These are phyloP conservation scores for Zygoascus flipseniorum DNA, from an alignment of 805 yeast species.

Conservation along the genomic window DNA sequence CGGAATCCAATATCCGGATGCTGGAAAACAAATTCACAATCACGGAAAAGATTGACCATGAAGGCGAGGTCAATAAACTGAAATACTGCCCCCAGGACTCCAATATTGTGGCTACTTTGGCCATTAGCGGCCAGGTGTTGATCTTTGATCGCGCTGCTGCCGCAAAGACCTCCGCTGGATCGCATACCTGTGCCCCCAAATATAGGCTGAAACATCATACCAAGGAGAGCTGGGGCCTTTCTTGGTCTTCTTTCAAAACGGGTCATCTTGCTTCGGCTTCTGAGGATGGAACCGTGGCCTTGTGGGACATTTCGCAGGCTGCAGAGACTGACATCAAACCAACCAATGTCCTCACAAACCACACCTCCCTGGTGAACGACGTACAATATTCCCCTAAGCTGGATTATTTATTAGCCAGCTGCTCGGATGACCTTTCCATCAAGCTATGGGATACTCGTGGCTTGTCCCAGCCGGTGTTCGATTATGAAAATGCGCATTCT, in stretches of 20 bases:
- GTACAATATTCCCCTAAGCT: conserved; percentile 45
- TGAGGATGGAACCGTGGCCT: conserved; percentile 59
- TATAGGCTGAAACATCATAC: conserved; percentile 35
- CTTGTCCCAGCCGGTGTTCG: conserved; percentile 31
- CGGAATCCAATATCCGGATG: not conserved
- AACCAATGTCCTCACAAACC: conserved; percentile 35
- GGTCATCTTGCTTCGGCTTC: conserved; percentile 56
- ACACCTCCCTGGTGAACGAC: conserved; percentile 56
- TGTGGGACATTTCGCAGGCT: conserved; percentile 52
- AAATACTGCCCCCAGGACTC: conserved; percentile 43
- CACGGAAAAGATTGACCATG: conserved; percentile 48
- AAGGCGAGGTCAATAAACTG: conserved; percentile 59
- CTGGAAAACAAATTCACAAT: conserved; percentile 30
- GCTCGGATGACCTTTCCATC: conserved; percentile 56
- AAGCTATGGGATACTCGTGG: conserved; percentile 53
- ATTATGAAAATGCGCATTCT: conserved; percentile 14
- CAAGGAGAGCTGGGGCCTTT: conserved; percentile 61
- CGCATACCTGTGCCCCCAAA: conserved; percentile 3
- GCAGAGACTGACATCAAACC: conserved; percentile 20
- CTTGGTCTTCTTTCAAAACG: conserved; percentile 45
- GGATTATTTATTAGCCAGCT: conserved; percentile 54
- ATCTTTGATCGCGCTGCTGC: conserved; percentile 21
- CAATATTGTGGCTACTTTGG: conserved; percentile 45
- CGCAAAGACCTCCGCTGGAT: conserved; percentile 3
- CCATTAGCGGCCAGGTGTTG: conserved; percentile 32